phyloP scores from a whole-genome alignment of 2,329 filamentous ascomycete genomes.

The Beauveria bassiana region DNA sequence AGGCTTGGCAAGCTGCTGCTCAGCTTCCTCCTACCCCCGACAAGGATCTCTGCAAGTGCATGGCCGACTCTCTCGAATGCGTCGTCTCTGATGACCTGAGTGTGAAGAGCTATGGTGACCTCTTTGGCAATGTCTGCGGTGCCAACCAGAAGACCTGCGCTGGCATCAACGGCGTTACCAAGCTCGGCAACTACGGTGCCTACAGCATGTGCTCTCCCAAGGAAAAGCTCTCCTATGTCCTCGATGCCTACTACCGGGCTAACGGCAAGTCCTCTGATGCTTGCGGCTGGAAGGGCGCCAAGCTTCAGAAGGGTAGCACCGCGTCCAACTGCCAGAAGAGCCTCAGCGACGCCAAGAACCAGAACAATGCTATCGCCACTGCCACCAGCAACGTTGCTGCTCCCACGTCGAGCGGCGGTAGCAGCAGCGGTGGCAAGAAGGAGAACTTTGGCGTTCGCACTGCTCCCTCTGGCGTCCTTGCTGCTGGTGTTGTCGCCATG shows the following conservation, averaged over 20 bases:
- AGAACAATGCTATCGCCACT: constrained; percentile 38
- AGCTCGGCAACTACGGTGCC: constrained; percentile 62
- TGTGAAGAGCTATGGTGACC: constrained; percentile 50
- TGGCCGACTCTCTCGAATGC: constrained; percentile 68
- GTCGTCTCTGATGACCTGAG: constrained; percentile 51
- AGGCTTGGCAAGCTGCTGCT: constrained; percentile 53
- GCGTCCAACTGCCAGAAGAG: constrained; percentile 48
- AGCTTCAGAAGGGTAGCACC: constrained; percentile 40
- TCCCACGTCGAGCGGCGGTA: constrained; percentile 21
- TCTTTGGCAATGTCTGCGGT: constrained; percentile 72
- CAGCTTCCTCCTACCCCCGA: constrained; percentile 79
- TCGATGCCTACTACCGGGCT: constrained; percentile 39
- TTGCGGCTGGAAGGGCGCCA: constrained; percentile 66
- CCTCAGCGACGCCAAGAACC: constrained; percentile 55
- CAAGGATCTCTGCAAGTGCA: constrained; percentile 73
- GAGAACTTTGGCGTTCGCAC: constrained; percentile 31
- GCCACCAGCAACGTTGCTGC: constrained; percentile 32
- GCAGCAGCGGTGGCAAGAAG: constrained; percentile 14
- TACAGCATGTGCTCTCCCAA: constrained; percentile 68
- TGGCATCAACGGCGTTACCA: constrained; percentile 61
- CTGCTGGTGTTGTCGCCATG: constrained; percentile 45
- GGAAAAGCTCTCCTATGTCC: constrained; percentile 59
- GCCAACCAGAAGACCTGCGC: constrained; percentile 47
- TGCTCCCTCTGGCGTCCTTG: constrained; percentile 34
- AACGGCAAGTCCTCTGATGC: constrained; percentile 47